Conservation (phyloP, 129 eudicot genomes). For the Ambrosia artemisiifolia region DNA sequence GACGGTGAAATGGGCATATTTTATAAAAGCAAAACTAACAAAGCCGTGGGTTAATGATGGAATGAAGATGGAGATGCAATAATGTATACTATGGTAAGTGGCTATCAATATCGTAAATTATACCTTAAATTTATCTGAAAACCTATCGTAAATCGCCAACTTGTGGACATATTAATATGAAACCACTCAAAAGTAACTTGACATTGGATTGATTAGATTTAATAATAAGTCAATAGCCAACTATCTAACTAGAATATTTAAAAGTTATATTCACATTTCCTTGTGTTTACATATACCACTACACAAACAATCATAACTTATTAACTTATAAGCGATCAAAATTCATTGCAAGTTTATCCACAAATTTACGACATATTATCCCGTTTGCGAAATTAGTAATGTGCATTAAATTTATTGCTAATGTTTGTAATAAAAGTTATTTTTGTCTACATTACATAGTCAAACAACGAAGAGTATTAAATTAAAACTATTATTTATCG, state of each 20-base stretch:
- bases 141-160: constrained; percentile 18
- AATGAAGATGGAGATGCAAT: constrained; percentile 12
- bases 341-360: too few relatives aligned
- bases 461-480: too few relatives aligned
- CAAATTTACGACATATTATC: too few relatives aligned
- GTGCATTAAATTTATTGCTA: too few relatives aligned
- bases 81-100: constrained; percentile 14
- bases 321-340: too few relatives aligned
- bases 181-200: constrained; percentile 15
- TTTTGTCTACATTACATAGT: too few relatives aligned
- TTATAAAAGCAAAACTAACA: constrained; percentile 6
- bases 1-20: neutral
- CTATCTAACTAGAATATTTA: neutral
- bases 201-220: neutral
- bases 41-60: constrained; percentile 22
- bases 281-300: too few relatives aligned
- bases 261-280: neutral
- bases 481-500: too few relatives aligned
- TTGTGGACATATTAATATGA: constrained; percentile 2
- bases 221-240: neutral
- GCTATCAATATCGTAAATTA: constrained; percentile 28
- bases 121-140: constrained; percentile 5
- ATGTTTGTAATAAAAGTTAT: too few relatives aligned
- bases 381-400: too few relatives aligned
- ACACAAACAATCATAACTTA: too few relatives aligned